Evolutionary conservation across 1,284 basidiomycete genomes (phyloP).

Genomic region (Limonomyces culmigenus): DNA sequence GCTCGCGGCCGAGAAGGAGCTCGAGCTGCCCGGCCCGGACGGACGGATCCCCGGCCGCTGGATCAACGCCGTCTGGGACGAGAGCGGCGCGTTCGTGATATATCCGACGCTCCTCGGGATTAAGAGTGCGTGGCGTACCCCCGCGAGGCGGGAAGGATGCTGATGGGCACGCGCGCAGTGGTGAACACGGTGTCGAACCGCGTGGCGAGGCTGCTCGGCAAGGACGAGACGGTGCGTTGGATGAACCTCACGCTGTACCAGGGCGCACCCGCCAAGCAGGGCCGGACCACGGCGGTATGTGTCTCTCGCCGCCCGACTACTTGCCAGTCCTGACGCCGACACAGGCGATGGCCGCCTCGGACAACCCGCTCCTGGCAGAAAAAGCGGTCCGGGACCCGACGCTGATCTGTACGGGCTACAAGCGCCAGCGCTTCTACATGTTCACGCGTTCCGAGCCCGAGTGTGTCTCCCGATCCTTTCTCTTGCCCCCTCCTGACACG

Average conservation of each 20-base stretch:
- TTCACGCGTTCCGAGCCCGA: conserved; percentile 89
- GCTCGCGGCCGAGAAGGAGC: conserved; percentile 80
- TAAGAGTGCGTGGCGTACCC: conserved; percentile 52
- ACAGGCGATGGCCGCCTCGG: conserved; percentile 86
- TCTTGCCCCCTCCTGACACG: conserved; percentile 4
- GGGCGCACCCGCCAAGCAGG: conserved; percentile 81
- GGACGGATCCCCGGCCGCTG: conserved; percentile 53
- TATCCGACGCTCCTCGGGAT: conserved; percentile 92
- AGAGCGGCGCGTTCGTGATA: conserved; percentile 85
- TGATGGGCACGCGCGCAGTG: conserved; percentile 30
- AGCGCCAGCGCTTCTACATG: conserved; percentile 90
- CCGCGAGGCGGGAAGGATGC: neutral
- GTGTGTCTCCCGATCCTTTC: conserved; percentile 24
- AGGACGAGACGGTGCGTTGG: conserved; percentile 89
- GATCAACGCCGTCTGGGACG: conserved; percentile 90
- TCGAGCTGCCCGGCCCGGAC: conserved; percentile 66
- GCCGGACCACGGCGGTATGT: conserved; percentile 64
- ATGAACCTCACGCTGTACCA: conserved; percentile 85
- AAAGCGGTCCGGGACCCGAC: conserved; percentile 79
- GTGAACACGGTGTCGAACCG: conserved; percentile 91
- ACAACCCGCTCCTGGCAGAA: conserved; percentile 85
- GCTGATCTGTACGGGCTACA: conserved; percentile 86
- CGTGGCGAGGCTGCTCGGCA: conserved; percentile 80
- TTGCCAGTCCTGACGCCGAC: conserved; percentile 2
- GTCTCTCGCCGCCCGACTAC: neutral